Conservation (phyloP, 2,329 filamentous ascomycete genomes). For the Aquanectria penicillioides region DNA sequence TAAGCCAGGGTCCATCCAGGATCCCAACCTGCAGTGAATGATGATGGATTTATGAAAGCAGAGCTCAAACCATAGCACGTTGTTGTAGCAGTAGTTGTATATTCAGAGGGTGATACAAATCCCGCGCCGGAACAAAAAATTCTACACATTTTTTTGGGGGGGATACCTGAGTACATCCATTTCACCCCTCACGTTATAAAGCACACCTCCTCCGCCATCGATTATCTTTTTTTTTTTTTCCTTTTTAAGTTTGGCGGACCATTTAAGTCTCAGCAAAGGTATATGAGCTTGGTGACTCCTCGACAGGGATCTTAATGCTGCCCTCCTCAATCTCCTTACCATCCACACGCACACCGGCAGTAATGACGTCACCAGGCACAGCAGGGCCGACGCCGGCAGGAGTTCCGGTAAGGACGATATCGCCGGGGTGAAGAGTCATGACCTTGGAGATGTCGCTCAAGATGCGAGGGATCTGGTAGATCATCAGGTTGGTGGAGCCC, state of each 20-base stretch:
- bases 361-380: constrained; percentile 86
- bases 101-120: constrained; percentile 6
- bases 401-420: constrained; percentile 95
- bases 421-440: constrained; percentile 92
- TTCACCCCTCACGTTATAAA: constrained; percentile 6
- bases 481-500: constrained; percentile 93
- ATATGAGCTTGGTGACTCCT: constrained; percentile 82
- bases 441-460: constrained; percentile 92
- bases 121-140: constrained; percentile 6
- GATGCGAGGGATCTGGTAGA: constrained; percentile 88
- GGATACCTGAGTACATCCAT: constrained; percentile 1
- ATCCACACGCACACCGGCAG: constrained; percentile 79
- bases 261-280: constrained; percentile 76
- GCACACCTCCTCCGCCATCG: background rate
- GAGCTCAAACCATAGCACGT: background rate
- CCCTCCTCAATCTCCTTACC: constrained; percentile 88
- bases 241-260: too few relatives aligned
- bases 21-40: constrained; percentile 62
- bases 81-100: constrained; percentile 18
- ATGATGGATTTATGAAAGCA: background rate
- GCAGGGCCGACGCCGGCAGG: constrained; percentile 95
- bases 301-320: constrained; percentile 83
- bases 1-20: constrained; percentile 64
- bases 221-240: background rate
- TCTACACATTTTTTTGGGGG: background rate